Percentiles rank a stretch among this genome's conserved stretches.
Evolutionary conservation across 495 filamentous ascomycete genomes (phyloP).

Genomic region (Annulohypoxylon maeteangense): DNA sequence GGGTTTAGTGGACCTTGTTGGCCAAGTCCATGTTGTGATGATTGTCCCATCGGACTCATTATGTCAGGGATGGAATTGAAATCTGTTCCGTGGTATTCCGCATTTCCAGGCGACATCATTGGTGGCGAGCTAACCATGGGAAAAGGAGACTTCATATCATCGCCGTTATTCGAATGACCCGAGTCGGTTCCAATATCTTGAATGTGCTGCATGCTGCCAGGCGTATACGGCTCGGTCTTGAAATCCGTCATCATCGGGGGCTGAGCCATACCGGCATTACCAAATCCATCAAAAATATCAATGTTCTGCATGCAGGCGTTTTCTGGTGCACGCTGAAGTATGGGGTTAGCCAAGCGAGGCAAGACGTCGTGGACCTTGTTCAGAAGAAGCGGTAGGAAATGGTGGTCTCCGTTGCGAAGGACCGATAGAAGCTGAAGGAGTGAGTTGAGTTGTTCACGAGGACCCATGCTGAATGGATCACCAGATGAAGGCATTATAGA

Average conservation of each 20-base stretch:
- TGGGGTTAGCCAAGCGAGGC: slow-evolving; percentile 66
- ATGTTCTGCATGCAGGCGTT: slow-evolving; percentile 56
- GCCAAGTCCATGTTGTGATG: slow-evolving; percentile 45
- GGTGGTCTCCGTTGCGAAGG: slow-evolving; percentile 74
- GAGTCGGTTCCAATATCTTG: slow-evolving; percentile 55
- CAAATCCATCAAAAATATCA: slow-evolving; percentile 69
- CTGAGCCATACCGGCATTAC: slow-evolving; percentile 61
- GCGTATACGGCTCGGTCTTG: slow-evolving; percentile 46
- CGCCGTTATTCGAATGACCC: slow-evolving; percentile 49
- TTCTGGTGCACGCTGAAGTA: slow-evolving; percentile 65
- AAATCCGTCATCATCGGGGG: slow-evolving; percentile 49
- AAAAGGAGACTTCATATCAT: slow-evolving; percentile 60
- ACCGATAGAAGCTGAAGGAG: slow-evolving; percentile 72
- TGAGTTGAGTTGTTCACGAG: slow-evolving; percentile 77
- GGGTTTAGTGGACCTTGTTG: slow-evolving; percentile 47
- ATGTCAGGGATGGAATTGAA: slow-evolving; percentile 59
- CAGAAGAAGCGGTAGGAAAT: slow-evolving; percentile 76
- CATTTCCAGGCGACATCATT: slow-evolving; percentile 56
- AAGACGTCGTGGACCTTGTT: slow-evolving; percentile 75
- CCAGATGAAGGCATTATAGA: slow-evolving; percentile 69
- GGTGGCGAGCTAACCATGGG: slow-evolving; percentile 52
- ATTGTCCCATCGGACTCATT: slow-evolving; percentile 58
- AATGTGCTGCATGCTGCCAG: slow-evolving; percentile 51
- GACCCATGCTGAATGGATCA: slow-evolving; percentile 70
- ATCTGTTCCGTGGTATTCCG: slow-evolving; percentile 52